Evolutionary conservation across 163 green algal genomes (phyloP).

Genomic region (Scenedesmus sp.): DNA sequence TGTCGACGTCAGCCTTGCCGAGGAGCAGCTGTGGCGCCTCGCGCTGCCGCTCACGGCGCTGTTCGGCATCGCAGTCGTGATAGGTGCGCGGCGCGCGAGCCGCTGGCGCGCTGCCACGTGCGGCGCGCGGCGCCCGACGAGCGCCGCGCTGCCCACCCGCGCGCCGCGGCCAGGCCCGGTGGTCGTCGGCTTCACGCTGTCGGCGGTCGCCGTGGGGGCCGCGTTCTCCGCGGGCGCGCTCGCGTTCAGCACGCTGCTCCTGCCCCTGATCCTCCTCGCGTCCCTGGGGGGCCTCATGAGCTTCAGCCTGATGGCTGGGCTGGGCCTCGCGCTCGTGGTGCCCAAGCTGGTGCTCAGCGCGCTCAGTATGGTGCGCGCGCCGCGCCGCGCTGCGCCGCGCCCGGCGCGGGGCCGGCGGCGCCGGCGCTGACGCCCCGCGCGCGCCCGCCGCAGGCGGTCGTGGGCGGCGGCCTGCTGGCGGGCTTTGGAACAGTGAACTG

Average conservation of each 20-base stretch:
- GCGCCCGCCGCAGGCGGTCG: constrained; percentile 10
- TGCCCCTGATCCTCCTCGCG: constrained; percentile 21
- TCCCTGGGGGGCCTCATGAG: constrained; percentile 13
- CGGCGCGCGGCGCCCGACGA: neutral
- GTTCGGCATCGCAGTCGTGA: constrained; percentile 24
- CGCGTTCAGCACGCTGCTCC: constrained; percentile 32
- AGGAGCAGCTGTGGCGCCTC: constrained; percentile 34
- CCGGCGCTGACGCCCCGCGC: neutral
- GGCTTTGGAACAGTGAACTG: constrained; percentile 31
- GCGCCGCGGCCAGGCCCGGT: constrained; percentile 30
- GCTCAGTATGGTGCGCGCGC: no score
- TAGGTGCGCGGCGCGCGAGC: constrained; percentile 1
- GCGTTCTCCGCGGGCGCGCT: constrained; percentile 35
- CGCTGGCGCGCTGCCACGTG: neutral
- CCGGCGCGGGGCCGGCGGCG: no score
- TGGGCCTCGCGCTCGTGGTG: constrained; percentile 15
- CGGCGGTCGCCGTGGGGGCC: constrained; percentile 23
- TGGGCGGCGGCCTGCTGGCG: constrained; percentile 7
- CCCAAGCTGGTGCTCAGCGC: constrained; percentile 24
- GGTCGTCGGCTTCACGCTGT: constrained; percentile 22
- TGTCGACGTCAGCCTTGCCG: constrained; percentile 21
- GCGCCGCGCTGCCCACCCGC: neutral
- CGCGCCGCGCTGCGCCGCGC: no score
- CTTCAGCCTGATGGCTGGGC: constrained; percentile 20
- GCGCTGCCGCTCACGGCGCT: constrained; percentile 14